Evolutionary conservation across 1,139 yeast genomes (phyloP).

Genomic region (Nakaseomyces sp.): DNA sequence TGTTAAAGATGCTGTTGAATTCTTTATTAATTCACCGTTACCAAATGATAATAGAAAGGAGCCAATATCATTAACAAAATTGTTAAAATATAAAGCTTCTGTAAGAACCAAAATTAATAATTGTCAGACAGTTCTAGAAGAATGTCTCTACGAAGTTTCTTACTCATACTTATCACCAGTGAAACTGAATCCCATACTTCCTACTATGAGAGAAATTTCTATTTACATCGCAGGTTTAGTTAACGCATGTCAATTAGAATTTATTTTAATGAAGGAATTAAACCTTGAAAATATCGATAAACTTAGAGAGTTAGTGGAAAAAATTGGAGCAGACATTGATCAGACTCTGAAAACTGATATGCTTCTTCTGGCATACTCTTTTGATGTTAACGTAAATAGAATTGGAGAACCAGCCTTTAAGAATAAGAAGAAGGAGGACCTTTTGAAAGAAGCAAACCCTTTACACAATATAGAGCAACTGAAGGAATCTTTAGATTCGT

Average conservation of each 20-base stretch:
- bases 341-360: conserved; percentile 31
- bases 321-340: conserved; percentile 31
- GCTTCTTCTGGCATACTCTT: conserved; percentile 33
- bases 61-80: conserved; percentile 24
- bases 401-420: conserved; percentile 9
- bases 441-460: conserved; percentile 20
- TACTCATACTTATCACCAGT: conserved; percentile 40
- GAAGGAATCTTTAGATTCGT: conserved; percentile 30
- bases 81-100: conserved; percentile 28
- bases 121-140: conserved; percentile 37
- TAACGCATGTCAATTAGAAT: conserved; percentile 42
- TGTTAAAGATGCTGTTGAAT: conserved; percentile 34
- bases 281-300: conserved; percentile 33
- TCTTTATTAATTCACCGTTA: conserved; percentile 31
- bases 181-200: conserved; percentile 33
- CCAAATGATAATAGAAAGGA: conserved; percentile 15
- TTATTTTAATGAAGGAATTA: conserved; percentile 34
- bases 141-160: conserved; percentile 41
- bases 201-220: conserved; percentile 30
- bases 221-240: conserved; percentile 37
- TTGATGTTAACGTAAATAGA: conserved; percentile 33
- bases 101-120: conserved; percentile 32
- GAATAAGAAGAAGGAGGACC: background rate
- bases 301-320: conserved; percentile 30
- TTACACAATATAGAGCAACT: conserved; percentile 27